Evolutionary conservation across 139 green algal genomes (phyloP), one percentile per base, ranked within the genome.

Genomic region (Chlorella sp.): DNA sequence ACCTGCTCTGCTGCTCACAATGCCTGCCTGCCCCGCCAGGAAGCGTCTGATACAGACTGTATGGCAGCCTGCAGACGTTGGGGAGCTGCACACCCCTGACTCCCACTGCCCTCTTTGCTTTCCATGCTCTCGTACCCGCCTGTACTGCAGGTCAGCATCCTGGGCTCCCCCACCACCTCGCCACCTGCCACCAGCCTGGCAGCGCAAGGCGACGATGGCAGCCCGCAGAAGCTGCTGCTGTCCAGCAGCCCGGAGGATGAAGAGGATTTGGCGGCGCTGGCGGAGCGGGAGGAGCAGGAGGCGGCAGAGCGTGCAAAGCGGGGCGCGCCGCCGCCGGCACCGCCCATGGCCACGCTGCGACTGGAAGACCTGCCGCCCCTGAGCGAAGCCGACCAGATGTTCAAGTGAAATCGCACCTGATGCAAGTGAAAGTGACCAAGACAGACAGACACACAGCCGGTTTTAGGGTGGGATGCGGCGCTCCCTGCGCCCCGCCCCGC

Each of bases 361-460:
- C 26, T 88, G 11, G 39, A 88, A 0, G 84, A 88, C 16, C 24
- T 88, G 84, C 84, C 84, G 68, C 68, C 84, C 12, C 66, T 88
- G 66, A 34, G 5, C n/a, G 57, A 48, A 11, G 37, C 24, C 14
- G 82, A 86, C 21, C 19, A 22, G 34, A 57, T 86, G 82, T 86
- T 86, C 75, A 81, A 81, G 36, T 81, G n/a, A 81, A 22, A 32
- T n/a, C n/a, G n/a, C n/a, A n/a, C n/a, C n/a, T n/a, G n/a, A n/a
- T n/a, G n/a, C n/a, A n/a, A n/a, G n/a, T n/a, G n/a, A n/a, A 9
- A 57, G 9, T 9, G 48, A 57, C 48, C 48, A 57, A 57, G 48
- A 57, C 5, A 5, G 48, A 57, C 48, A 57, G 48, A 57, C 48
- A 57, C 48, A 9, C 5, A 57, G 48, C 48, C 48, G 9, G 48